Conservation (phyloP, 1,139 yeast genomes). For the Saccharomycopsis crataegensis region DNA sequence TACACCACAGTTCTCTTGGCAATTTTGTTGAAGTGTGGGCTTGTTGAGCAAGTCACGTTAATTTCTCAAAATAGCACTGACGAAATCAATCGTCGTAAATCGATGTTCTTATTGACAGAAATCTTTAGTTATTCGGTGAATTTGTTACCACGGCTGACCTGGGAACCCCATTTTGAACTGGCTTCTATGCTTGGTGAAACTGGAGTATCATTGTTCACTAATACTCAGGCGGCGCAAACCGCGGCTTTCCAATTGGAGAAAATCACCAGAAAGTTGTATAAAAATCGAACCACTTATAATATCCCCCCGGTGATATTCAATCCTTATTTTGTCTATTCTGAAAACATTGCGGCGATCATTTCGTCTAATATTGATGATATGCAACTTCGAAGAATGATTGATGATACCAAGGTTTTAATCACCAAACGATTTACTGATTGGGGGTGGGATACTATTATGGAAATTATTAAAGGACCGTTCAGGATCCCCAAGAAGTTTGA, state of each 20-base stretch:
- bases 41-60: conserved; percentile 42
- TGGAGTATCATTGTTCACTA: neutral
- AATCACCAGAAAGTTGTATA: conserved; percentile 36
- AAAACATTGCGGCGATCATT: conserved; percentile 7
- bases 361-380: conserved; percentile 59
- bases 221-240: conserved; percentile 4
- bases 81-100: conserved; percentile 45
- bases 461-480: conserved; percentile 74
- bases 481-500: conserved; percentile 65
- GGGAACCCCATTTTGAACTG: conserved; percentile 12
- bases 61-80: conserved; percentile 43
- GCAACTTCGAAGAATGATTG: conserved; percentile 59
- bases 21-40: conserved; percentile 48
- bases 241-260: conserved; percentile 36
- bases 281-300: conserved; percentile 27
- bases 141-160: conserved; percentile 38
- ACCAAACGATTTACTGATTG: conserved; percentile 78
- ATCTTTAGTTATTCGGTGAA: conserved; percentile 48
- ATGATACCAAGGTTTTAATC: conserved; percentile 62
- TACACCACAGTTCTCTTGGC: conserved; percentile 53
- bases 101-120: conserved; percentile 57
- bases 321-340: conserved; percentile 3
- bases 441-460: conserved; percentile 75
- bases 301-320: conserved; percentile 12
- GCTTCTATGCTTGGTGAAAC: neutral